Base-by-base conservation (phyloP, 2,329 filamentous ascomycete genomes). In the Aspergillus sergii region DNA sequence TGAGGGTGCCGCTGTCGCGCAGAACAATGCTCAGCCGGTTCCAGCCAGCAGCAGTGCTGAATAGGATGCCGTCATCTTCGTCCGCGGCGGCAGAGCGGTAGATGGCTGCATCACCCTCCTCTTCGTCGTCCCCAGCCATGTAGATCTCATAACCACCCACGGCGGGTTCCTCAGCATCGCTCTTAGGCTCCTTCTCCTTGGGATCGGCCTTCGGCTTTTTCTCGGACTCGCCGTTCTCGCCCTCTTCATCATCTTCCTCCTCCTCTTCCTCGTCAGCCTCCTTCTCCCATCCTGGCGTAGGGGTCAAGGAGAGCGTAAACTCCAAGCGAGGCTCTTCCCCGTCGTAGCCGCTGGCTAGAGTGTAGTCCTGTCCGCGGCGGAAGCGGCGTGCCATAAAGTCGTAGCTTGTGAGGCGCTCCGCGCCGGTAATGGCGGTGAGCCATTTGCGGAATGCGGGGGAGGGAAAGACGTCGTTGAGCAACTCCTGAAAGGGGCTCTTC, bases 11-110 rank as follows among this genome's bases (percentile, higher is more conserved):
- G 69, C 87, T 88, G 75, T 99, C 95, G 62, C 95, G 86, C 69
- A 98, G 82, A 36, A 98, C 95, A 68, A 99, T 88, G 67, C 90
- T 93, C 82, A 99, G 84, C 67, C 91, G 92, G 78, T 98, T 98
- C 95, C 95, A 99, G 9, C 83, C 82, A 2, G 89, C 88, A 0
- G 88, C 84, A 71, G 88, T 89, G 54, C 85, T 88, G 75, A 92
- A 91, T 39, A 92, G 78, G 58, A 91, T 87, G 0, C 88, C 88
- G 68, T 91, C 89, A 62, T 97, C 94, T 59, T 96, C 94, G 46
- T 88, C 86, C 3, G 71, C 73, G 59, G 71, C 74, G 58, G 86
- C 85, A 1, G 91, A 86, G 76, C 90, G 90, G 84, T 99, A 99
- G 57, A 99, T 86, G 10, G 95, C 95, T 1, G 60, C 82, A 46